Evolutionary conservation across 768 basidiomycete genomes (phyloP).

Genomic region (Pulveroboletus ravenelii): DNA sequence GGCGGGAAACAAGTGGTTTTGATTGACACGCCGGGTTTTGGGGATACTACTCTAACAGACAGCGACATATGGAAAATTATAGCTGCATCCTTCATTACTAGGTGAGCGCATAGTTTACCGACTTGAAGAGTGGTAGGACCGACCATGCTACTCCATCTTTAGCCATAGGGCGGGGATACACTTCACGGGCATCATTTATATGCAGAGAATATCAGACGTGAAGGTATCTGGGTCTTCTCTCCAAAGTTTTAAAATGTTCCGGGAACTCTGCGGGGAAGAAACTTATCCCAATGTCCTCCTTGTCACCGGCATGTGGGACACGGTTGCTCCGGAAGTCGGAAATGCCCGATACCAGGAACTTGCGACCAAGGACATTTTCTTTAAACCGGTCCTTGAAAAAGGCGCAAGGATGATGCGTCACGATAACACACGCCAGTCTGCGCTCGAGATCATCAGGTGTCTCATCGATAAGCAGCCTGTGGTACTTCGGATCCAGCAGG

Average conservation of each 20-base stretch:
- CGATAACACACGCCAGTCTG: constrained; percentile 40
- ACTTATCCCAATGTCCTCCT: constrained; percentile 45
- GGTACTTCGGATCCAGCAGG: constrained; percentile 49
- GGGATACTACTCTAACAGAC: constrained; percentile 47
- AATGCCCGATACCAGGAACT: constrained; percentile 42
- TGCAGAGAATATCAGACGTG: constrained; percentile 49
- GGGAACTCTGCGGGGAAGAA: constrained; percentile 46
- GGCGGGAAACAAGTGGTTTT: constrained; percentile 38
- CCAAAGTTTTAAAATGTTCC: constrained; percentile 47
- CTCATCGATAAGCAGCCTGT: constrained; percentile 37
- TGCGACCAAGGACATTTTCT: constrained; percentile 39
- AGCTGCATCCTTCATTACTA: constrained; percentile 34
- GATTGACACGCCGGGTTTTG: constrained; percentile 63
- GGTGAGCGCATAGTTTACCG: constrained; percentile 6
- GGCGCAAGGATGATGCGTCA: constrained; percentile 44
- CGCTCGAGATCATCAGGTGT: constrained; percentile 38
- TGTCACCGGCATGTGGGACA: constrained; percentile 51
- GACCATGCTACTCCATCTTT: not conserved
- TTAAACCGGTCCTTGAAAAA: constrained; percentile 44
- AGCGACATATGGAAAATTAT: constrained; percentile 48
- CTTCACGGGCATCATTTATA: constrained; percentile 46
- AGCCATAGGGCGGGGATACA: constrained; percentile 26
- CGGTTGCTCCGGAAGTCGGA: constrained; percentile 32
- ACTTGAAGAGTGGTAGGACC: not conserved
- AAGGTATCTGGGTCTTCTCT: constrained; percentile 43